A percentile compares a stretch with the other conserved stretches of the same genome.
phyloP scores from a whole-genome alignment of 352 stramenopile species.

The Globisporangium camurandrum region DNA sequence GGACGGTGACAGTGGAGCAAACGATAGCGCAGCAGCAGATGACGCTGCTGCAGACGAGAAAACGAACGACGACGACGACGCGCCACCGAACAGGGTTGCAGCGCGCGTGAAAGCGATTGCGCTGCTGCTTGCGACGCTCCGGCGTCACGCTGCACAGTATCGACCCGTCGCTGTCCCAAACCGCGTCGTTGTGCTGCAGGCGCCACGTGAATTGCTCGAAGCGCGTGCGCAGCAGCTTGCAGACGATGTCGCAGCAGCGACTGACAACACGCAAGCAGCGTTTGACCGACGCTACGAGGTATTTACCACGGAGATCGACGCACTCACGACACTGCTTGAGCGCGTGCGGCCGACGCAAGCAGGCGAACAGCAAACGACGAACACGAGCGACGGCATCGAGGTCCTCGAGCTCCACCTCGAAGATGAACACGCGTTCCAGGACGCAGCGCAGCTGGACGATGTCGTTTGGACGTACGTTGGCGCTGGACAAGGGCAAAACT shows the following conservation, averaged over 20 bases:
- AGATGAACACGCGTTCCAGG: constrained; percentile 33
- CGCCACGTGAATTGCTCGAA: constrained; percentile 41
- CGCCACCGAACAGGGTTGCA: constrained; percentile 17
- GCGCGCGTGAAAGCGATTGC: constrained; percentile 32
- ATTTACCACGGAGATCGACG: constrained; percentile 42
- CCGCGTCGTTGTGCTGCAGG: constrained; percentile 57
- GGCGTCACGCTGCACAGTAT: too few relatives aligned
- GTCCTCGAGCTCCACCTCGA: constrained; percentile 56
- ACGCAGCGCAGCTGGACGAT: constrained; percentile 28
- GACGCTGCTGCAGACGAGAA: constrained; percentile 12
- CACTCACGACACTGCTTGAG: constrained; percentile 62
- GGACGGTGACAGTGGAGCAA: constrained; percentile 9
- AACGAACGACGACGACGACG: background rate
- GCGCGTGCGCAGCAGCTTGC: constrained; percentile 40
- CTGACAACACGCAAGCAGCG: constrained; percentile 50
- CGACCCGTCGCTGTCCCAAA: constrained; percentile 47
- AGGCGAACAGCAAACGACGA: constrained; percentile 2
- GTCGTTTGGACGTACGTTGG: constrained; percentile 73
- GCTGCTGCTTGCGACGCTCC: constrained; percentile 39
- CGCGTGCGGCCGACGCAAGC: background rate
- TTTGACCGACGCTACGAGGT: constrained; percentile 44
- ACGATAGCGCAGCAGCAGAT: constrained; percentile 12
- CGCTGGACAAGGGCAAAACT: constrained; percentile 44
- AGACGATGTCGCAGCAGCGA: constrained; percentile 45
- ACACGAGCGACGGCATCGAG: constrained; percentile 32